These are phyloP conservation scores for Fomitopsis pinicola DNA, from an alignment of 1,284 basidiomycete species.

Conservation along the genomic window DNA sequence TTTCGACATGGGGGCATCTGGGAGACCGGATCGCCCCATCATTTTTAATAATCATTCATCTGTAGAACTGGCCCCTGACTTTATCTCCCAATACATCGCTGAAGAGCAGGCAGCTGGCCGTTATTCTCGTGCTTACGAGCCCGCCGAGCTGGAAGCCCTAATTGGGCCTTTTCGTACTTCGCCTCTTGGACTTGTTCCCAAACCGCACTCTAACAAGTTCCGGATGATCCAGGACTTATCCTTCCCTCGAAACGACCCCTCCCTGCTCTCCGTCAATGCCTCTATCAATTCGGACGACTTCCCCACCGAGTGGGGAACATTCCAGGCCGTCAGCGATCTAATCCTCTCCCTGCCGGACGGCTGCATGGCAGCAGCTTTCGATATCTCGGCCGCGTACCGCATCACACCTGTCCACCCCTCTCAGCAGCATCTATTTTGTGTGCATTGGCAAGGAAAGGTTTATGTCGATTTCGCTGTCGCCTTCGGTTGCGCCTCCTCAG, in stretches of 20 bases:
- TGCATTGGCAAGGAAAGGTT: constrained; percentile 27
- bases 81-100: constrained; percentile 23
- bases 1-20: no score
- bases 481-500: constrained; percentile 32
- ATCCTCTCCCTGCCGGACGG: constrained; percentile 26
- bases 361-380: constrained; percentile 30
- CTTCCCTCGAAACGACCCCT: constrained; percentile 25
- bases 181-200: constrained; percentile 33
- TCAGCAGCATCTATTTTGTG: constrained; percentile 27
- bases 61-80: not conserved
- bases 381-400: constrained; percentile 34
- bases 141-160: constrained; percentile 23
- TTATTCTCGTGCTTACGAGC: constrained; percentile 27
- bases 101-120: constrained; percentile 28
- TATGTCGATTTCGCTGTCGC: constrained; percentile 28
- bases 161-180: constrained; percentile 35
- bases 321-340: constrained; percentile 15
- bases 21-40: no score
- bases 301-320: constrained; percentile 33
- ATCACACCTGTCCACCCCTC: constrained; percentile 28
- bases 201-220: constrained; percentile 23
- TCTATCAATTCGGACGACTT: constrained; percentile 28
- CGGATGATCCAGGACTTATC: constrained; percentile 35
- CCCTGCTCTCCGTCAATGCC: constrained; percentile 25
- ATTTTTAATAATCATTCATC: not conserved